Conservation (phyloP, 768 basidiomycete species). For the Phylloporus sp. region DNA sequence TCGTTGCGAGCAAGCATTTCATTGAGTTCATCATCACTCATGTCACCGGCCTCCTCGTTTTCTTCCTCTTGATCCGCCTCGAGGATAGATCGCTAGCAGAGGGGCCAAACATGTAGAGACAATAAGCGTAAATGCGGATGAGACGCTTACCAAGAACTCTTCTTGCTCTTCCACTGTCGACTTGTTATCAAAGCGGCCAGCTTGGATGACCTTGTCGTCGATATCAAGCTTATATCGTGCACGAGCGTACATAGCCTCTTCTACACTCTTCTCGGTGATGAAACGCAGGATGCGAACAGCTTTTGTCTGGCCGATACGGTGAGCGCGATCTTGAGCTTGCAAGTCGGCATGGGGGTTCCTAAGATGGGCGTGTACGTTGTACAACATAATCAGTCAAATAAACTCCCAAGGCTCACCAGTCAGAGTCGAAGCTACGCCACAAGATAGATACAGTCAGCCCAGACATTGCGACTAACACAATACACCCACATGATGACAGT, state of each 20-base stretch:
- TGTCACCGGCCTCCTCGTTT: slow-evolving; percentile 85
- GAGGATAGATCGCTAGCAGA: slow-evolving; percentile 76
- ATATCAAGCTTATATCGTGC: slow-evolving; percentile 96
- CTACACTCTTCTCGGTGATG: slow-evolving; percentile 97
- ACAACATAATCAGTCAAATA: background rate
- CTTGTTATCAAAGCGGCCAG: slow-evolving; percentile 98
- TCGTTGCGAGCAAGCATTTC: slow-evolving; percentile 86
- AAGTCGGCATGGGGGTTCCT: slow-evolving; percentile 99
- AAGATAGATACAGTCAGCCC: slow-evolving; percentile 5
- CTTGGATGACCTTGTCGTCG: slow-evolving; percentile 99
- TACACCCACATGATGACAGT: slow-evolving; percentile 86
- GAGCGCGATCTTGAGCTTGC: slow-evolving; percentile 98
- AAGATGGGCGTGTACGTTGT: slow-evolving; percentile 3
- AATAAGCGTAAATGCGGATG: background rate
- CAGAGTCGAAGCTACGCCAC: slow-evolving; percentile 64
- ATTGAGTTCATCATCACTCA: slow-evolving; percentile 94
- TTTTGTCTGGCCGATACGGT: slow-evolving; percentile 99
- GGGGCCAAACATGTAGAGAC: slow-evolving; percentile 1
- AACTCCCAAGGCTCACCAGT: slow-evolving; percentile 45
- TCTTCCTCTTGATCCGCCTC: slow-evolving; percentile 89
- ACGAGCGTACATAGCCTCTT: slow-evolving; percentile 95
- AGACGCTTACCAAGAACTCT: slow-evolving; percentile 71
- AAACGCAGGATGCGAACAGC: slow-evolving; percentile 95
- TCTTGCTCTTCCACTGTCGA: slow-evolving; percentile 98
- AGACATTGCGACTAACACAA: background rate